Percentiles rank a stretch among this genome's conserved stretches.
These are phyloP conservation scores for Shiraia bambusicola DNA, from an alignment of 2,329 filamentous ascomycete species.

Conservation along the genomic window DNA sequence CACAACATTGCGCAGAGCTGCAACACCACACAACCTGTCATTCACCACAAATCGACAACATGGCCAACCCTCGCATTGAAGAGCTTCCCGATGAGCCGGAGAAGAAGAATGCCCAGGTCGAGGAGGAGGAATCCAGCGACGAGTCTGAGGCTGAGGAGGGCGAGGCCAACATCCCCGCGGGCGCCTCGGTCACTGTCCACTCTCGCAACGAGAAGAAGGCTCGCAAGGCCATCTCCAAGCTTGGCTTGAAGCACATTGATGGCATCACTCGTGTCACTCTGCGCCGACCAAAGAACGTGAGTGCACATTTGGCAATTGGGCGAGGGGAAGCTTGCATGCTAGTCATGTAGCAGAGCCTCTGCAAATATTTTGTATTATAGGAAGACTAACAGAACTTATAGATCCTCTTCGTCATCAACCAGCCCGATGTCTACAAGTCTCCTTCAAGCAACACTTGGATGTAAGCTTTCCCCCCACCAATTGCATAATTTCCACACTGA, in stretches of 20 bases:
- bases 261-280: constrained; percentile 98
- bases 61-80: constrained; percentile 98
- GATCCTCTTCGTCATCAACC: constrained; percentile 99
- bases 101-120: constrained; percentile 74
- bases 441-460: constrained; percentile 99
- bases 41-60: constrained; percentile 56
- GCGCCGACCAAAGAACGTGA: constrained; percentile 97
- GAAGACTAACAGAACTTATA: constrained; percentile 47
- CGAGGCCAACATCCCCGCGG: constrained; percentile 72
- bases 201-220: constrained; percentile 99
- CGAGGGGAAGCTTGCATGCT: constrained; percentile 9
- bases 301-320: constrained; percentile 48
- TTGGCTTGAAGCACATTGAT: constrained; percentile 91
- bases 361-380: constrained; percentile 9
- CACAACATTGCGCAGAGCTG: constrained; percentile 14
- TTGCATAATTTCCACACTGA: constrained; percentile 19
- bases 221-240: constrained; percentile 97
- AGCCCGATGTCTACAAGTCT: constrained; percentile 99
- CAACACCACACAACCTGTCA: constrained; percentile 17
- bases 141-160: constrained; percentile 76
- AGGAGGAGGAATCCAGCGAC: constrained; percentile 70
- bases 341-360: constrained; percentile 7
- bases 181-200: constrained; percentile 87
- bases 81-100: constrained; percentile 89
- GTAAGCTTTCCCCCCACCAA: constrained; percentile 59